phyloP scores from a whole-genome alignment of 768 basidiomycete species.

The Mrakia gelida region DNA sequence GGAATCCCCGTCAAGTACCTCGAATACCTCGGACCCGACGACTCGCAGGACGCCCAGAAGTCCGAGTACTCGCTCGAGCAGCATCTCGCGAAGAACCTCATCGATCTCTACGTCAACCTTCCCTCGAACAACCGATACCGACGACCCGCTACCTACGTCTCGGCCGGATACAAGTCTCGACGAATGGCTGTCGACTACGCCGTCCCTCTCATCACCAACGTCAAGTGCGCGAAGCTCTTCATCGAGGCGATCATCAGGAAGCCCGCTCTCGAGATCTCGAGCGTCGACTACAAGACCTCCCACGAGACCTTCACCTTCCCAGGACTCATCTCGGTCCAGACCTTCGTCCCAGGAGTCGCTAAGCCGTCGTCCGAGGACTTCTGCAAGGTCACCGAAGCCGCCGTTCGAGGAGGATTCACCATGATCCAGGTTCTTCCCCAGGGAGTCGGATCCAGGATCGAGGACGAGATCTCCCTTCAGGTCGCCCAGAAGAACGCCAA shows the following conservation, averaged over 20 bases:
- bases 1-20: conserved; percentile 97
- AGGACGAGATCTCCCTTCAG: conserved; percentile 65
- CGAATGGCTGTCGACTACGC: conserved; percentile 99
- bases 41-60: conserved; percentile 70
- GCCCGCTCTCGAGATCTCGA: conserved; percentile 84
- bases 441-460: conserved; percentile 59
- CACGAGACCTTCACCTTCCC: conserved; percentile 87
- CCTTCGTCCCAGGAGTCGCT: conserved; percentile 73
- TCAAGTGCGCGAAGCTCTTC: conserved; percentile 96
- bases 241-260: conserved; percentile 72
- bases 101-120: conserved; percentile 99
- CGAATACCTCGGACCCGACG: conserved; percentile 66
- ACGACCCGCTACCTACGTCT: conserved; percentile 92
- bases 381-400: conserved; percentile 66
- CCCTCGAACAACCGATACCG: conserved; percentile 97
- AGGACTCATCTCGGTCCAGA: conserved; percentile 79
- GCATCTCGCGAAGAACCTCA: conserved; percentile 85
- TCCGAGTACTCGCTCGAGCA: conserved; percentile 96
- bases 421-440: conserved; percentile 72
- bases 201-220: conserved; percentile 93
- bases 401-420: conserved; percentile 85
- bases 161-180: conserved; percentile 92
- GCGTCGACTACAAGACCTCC: conserved; percentile 88
- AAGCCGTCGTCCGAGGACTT: conserved; percentile 58
- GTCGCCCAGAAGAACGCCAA: conserved; percentile 61